Conservation (phyloP, 306 rosid species). For the Dalbergia cochinchinensis region DNA sequence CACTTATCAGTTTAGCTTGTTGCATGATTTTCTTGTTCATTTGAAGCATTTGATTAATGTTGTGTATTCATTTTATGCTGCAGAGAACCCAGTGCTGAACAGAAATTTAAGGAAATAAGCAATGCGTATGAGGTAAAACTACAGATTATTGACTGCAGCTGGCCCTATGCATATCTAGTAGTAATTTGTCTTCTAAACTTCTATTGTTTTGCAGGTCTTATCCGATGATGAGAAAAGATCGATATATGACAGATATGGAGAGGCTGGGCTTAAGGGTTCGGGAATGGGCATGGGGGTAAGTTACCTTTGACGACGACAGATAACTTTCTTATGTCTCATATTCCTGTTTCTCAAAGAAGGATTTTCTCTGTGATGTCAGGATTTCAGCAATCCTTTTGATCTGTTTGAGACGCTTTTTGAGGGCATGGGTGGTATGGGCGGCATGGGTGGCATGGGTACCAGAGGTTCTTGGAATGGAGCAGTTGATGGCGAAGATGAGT, state of each 20-base stretch:
- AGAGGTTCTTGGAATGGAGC: slow-evolving; percentile 59
- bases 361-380: slow-evolving; percentile 47
- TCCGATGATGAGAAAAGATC: slow-evolving; percentile 95
- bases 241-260: slow-evolving; percentile 90
- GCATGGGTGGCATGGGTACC: slow-evolving; percentile 51
- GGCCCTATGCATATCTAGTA: slow-evolving; percentile 9
- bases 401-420: slow-evolving; percentile 60
- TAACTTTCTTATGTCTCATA: slow-evolving; percentile 10
- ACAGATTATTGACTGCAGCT: slow-evolving; percentile 38
- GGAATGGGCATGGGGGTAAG: slow-evolving; percentile 93
- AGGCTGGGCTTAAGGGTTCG: slow-evolving; percentile 96
- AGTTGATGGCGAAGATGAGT: slow-evolving; percentile 68
- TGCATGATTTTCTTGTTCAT: slow-evolving; percentile 12
- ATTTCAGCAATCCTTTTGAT: slow-evolving; percentile 62
- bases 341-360: slow-evolving; percentile 32
- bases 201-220: slow-evolving; percentile 72
- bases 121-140: slow-evolving; percentile 91
- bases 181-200: slow-evolving; percentile 34
- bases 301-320: slow-evolving; percentile 37
- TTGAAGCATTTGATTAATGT: neutral
- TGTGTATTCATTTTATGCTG: slow-evolving; percentile 45
- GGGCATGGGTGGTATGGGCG: slow-evolving; percentile 52
- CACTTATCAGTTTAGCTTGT: slow-evolving; percentile 29
- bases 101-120: slow-evolving; percentile 92
- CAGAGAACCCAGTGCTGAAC: slow-evolving; percentile 91